Percentiles rank a stretch among this genome's conserved stretches.
Evolutionary conservation across 768 basidiomycete species (phyloP).

Genomic region (Leccinum boreale): DNA sequence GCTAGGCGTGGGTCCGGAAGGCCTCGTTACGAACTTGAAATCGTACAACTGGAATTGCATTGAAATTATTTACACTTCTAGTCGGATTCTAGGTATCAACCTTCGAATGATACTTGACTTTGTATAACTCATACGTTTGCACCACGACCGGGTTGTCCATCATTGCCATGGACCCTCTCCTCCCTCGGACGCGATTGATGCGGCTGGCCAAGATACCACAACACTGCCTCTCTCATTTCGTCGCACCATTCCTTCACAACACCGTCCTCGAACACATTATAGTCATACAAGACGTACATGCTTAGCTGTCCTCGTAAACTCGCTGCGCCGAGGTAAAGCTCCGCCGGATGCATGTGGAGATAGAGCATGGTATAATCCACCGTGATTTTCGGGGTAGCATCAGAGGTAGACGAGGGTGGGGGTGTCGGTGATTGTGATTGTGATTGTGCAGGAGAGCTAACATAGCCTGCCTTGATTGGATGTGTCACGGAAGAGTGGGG

Average conservation of each 20-base stretch:
- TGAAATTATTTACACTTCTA: not conserved
- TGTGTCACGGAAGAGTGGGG: slow-evolving; percentile 18
- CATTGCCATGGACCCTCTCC: no score
- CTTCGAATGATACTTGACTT: not conserved
- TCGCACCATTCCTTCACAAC: slow-evolving; percentile 46
- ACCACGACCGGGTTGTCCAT: no score
- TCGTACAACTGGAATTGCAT: not conserved
- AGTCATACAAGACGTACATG: slow-evolving; percentile 39
- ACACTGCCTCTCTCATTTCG: slow-evolving; percentile 32
- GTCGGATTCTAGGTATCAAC: not conserved
- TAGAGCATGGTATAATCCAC: slow-evolving; percentile 7
- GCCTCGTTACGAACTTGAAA: not conserved
- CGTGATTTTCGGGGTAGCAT: slow-evolving; percentile 7
- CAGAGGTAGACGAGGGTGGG: not conserved
- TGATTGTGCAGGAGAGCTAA: not conserved
- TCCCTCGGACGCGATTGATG: not conserved
- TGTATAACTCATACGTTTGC: no score
- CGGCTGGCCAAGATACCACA: not conserved
- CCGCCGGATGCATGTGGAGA: slow-evolving; percentile 44
- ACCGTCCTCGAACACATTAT: slow-evolving; percentile 42
- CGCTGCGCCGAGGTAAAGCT: slow-evolving; percentile 42
- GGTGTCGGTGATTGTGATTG: not conserved
- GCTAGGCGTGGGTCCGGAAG: no score
- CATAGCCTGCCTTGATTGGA: slow-evolving; percentile 11
- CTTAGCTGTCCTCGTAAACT: slow-evolving; percentile 32